phyloP scores from a whole-genome alignment of 495 filamentous ascomycete species.

The Penicillium atrosanguineum region DNA sequence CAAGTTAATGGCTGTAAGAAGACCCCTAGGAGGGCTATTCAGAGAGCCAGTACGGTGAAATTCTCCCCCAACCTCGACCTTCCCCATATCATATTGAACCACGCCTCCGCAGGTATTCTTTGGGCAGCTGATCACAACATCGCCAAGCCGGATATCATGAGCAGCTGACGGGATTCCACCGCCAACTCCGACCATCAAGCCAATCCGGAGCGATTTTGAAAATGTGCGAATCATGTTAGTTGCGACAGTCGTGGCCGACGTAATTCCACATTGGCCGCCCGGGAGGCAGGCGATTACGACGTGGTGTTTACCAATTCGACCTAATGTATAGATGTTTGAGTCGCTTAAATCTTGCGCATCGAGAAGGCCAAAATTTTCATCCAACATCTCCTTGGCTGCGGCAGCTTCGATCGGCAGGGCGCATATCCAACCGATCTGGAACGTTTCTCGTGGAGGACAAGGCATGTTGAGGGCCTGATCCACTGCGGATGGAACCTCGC shows the following conservation, averaged over 20 bases:
- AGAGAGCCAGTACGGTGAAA: constrained; percentile 29
- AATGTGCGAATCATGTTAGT: constrained; percentile 38
- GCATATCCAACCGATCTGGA: constrained; percentile 27
- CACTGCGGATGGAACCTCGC: too few relatives aligned
- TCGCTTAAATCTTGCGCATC: constrained; percentile 9
- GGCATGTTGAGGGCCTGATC: not conserved
- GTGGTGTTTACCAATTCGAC: constrained; percentile 30
- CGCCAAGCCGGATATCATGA: constrained; percentile 13
- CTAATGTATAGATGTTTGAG: constrained; percentile 29
- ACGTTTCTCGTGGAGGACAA: constrained; percentile 10
- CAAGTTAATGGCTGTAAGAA: constrained; percentile 20
- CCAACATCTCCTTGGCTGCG: constrained; percentile 25
- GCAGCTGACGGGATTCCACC: constrained; percentile 33
- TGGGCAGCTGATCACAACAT: constrained; percentile 25
- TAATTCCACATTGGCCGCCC: constrained; percentile 23
- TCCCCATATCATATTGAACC: constrained; percentile 26
- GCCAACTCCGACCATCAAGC: constrained; percentile 51
- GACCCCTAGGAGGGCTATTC: constrained; percentile 22
- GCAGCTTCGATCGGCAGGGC: constrained; percentile 21
- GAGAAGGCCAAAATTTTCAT: constrained; percentile 13
- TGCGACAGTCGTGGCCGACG: constrained; percentile 33
- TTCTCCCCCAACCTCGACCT: constrained; percentile 6
- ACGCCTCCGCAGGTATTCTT: constrained; percentile 13
- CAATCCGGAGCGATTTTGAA: constrained; percentile 34
- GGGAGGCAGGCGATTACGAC: constrained; percentile 44